These are phyloP conservation scores for Dentipellis fragilis DNA, from an alignment of 768 basidiomycete species.

Conservation along the genomic window DNA sequence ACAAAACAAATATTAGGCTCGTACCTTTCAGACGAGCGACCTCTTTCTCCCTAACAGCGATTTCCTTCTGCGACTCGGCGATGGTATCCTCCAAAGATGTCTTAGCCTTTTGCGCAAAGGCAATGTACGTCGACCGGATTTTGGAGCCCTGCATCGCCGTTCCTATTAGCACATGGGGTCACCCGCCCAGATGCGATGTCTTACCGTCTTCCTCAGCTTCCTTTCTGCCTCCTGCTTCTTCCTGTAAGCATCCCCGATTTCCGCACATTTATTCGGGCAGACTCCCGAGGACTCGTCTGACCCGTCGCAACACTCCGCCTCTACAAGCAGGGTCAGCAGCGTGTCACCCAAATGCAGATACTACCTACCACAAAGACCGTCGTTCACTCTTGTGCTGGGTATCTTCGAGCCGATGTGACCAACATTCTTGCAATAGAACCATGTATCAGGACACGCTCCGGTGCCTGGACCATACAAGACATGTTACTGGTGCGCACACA, in stretches of 20 bases:
- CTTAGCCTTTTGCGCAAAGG: constrained; percentile 85
- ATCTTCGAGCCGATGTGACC: constrained; percentile 82
- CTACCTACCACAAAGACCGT: constrained; percentile 83
- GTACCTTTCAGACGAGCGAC: constrained; percentile 64
- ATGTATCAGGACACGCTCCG: constrained; percentile 65
- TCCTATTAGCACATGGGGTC: background rate
- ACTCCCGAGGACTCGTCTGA: constrained; percentile 81
- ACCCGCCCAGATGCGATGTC: constrained; percentile 14
- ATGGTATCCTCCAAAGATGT: constrained; percentile 64
- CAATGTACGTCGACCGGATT: constrained; percentile 81
- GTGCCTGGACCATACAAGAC: constrained; percentile 44
- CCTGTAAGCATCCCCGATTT: constrained; percentile 62
- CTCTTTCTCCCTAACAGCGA: constrained; percentile 57
- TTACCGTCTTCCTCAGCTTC: constrained; percentile 72
- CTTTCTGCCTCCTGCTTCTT: constrained; percentile 61
- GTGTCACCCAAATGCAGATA: background rate
- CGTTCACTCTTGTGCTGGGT: constrained; percentile 74
- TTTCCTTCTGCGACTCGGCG: constrained; percentile 42
- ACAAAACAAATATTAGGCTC: background rate
- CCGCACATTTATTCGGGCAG: constrained; percentile 70
- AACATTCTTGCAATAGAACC: constrained; percentile 79
- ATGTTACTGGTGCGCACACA: constrained; percentile 4
- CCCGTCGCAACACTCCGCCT: constrained; percentile 91
- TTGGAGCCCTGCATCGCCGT: constrained; percentile 61
- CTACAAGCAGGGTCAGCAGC: constrained; percentile 30